phyloP scores from a whole-genome alignment of 2,329 filamentous ascomycete species.

The Colletotrichum sp. region DNA sequence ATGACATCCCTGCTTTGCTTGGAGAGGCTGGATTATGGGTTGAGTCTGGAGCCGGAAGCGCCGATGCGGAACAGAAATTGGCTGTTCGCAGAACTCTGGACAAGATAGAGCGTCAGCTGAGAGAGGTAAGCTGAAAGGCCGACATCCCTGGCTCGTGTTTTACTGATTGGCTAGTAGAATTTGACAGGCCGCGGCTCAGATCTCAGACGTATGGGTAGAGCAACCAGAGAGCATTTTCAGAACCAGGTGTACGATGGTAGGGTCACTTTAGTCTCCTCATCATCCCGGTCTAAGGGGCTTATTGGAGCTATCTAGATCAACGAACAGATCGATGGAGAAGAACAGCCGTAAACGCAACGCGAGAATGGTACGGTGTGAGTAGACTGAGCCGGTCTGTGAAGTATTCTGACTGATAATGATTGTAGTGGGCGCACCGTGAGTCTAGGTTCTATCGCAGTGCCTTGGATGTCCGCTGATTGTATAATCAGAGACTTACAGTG shows the following conservation, averaged over 20 bases:
- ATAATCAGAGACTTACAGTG: slow-evolving; percentile 37
- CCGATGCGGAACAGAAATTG: slow-evolving; percentile 39
- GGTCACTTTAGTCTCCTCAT: not conserved
- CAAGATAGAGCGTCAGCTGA: slow-evolving; percentile 33
- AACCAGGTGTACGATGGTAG: not conserved
- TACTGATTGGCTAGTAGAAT: not conserved
- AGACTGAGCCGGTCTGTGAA: not conserved
- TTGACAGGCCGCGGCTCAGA: not conserved
- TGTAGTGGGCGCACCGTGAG: not conserved
- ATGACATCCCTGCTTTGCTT: slow-evolving; percentile 46
- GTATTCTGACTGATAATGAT: not conserved
- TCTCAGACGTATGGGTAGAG: not conserved
- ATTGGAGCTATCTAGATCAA: not conserved
- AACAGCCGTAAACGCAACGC: slow-evolving; percentile 30
- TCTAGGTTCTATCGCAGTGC: not conserved
- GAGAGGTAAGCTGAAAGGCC: slow-evolving; percentile 30
- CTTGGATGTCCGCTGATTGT: not conserved
- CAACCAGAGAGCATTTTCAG: not conserved
- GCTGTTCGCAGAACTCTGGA: slow-evolving; percentile 35
- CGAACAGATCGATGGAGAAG: slow-evolving; percentile 28
- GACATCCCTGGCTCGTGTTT: not conserved
- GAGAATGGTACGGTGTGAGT: slow-evolving; percentile 41
- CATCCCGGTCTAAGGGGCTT: not conserved
- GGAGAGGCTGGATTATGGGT: slow-evolving; percentile 48
- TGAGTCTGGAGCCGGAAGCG: slow-evolving; percentile 42